Percentiles rank a stretch among this genome's conserved stretches.
These are phyloP conservation scores for Auriscalpium vulgare DNA, from an alignment of 768 basidiomycete species.

Conservation along the genomic window DNA sequence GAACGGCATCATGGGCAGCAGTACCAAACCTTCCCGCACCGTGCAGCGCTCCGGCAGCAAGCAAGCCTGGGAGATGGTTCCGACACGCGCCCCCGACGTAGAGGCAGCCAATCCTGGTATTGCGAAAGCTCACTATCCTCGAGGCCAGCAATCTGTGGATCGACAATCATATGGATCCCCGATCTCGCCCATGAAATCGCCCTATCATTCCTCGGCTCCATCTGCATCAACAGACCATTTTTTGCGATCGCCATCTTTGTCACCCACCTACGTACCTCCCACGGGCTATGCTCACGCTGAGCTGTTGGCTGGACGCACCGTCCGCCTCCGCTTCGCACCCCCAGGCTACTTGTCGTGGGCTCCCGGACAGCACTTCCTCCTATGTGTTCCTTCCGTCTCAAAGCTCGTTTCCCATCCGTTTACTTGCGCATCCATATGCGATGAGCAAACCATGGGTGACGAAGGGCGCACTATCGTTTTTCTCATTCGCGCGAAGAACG, in stretches of 20 bases:
- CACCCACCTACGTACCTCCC: constrained; percentile 39
- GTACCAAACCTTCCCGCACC: not conserved
- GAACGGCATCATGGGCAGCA: constrained; percentile 43
- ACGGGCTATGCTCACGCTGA: constrained; percentile 62
- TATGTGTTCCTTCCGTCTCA: constrained; percentile 59
- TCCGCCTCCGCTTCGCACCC: constrained; percentile 58
- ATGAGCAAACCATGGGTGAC: constrained; percentile 34
- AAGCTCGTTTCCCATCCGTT: constrained; percentile 63
- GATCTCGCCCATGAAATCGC: not conserved
- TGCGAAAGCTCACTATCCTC: not conserved
- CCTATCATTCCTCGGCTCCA: not conserved
- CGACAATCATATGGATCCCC: not conserved
- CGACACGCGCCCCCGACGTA: constrained; percentile 2
- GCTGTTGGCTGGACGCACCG: constrained; percentile 59
- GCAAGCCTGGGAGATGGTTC: constrained; percentile 7
- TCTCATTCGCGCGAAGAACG: constrained; percentile 59
- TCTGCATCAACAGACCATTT: constrained; percentile 3
- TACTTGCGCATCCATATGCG: constrained; percentile 56
- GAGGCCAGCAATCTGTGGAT: not conserved
- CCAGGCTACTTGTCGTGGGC: constrained; percentile 55
- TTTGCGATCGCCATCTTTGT: constrained; percentile 4
- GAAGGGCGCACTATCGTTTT: constrained; percentile 52
- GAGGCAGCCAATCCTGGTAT: not conserved
- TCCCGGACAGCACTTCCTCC: constrained; percentile 72
- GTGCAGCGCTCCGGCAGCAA: not conserved